Evolutionary conservation across 768 basidiomycete species (phyloP), one percentile per base, ranked within the genome.

Genomic region (Crucibulum laeve): DNA sequence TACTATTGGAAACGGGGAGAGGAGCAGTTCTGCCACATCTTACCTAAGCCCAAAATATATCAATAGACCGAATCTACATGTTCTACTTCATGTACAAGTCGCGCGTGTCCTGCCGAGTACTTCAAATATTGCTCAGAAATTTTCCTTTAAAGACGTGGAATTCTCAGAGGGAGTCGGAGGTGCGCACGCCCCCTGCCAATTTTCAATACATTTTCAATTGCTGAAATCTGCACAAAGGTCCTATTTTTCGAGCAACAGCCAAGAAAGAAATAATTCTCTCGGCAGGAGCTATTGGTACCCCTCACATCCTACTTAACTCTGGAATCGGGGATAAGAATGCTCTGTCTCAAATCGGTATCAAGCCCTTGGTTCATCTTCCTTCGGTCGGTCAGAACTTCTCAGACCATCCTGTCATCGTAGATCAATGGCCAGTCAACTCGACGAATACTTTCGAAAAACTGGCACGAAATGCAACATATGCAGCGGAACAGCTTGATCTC

Each of bases 241-340:
- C 40, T 15, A 17, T 11, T 8, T 15, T 28, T 13, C 24, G 22
- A n/a, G 40, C 59, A 7, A 53, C 32, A 1, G 65, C 62, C 1
- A 34, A 34, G 4, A 62, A 59, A 24, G 64, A 66, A 41, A 47
- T 67, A 15, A 54, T 67, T 25, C 55, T 67, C 14, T 61, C 62
- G 18, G 60, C 62, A 2, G 64, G 65, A 19, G 43, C 55, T 5
- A 53, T 59, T 37, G 60, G 57, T 10, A 60, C 57, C 4, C 59
- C 63, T 13, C 53, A 54, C 17, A 52, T 63, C 14, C 53, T 63
- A 10, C 30, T 60, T 30, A 48, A 53, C 10, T 63, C 61, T 3
- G 61, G 61, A 22, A 59, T 65, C 19, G 63, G 63, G 1, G 50
- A 59, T 25, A 5, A 36, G 1, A 23, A 25, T 3, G 48, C 45